phyloP scores from a whole-genome alignment of 176 grass and related monocot species.

The Eleusine indica region DNA sequence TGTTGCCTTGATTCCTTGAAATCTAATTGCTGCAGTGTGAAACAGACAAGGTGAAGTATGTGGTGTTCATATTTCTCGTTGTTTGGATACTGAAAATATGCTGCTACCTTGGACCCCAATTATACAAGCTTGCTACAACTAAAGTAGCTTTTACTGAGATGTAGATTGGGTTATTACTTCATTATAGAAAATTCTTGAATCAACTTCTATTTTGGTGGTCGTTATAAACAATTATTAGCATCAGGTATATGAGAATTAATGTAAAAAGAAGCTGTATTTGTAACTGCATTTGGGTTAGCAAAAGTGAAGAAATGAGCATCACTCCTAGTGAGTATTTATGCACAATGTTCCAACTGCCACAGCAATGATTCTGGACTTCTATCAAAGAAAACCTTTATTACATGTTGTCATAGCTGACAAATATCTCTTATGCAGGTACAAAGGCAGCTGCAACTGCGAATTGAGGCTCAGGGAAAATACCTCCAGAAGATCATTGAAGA shows the following conservation, averaged over 20 bases:
- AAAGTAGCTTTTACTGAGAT: background rate
- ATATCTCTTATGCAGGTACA: constrained; percentile 22
- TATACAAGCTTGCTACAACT: background rate
- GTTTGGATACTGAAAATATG: background rate
- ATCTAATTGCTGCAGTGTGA: background rate
- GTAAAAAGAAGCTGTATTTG: background rate
- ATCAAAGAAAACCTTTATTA: background rate
- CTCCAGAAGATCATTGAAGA: constrained; percentile 47
- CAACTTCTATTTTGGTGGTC: background rate
- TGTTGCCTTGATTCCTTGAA: constrained; percentile 11
- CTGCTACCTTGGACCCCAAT: background rate
- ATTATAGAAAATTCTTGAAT: background rate
- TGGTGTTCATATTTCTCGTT: background rate
- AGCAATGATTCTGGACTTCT: background rate
- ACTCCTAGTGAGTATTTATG: background rate
- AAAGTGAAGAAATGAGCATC: background rate
- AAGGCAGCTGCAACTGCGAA: constrained; percentile 51
- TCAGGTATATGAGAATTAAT: background rate
- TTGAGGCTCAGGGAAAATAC: constrained; percentile 67
- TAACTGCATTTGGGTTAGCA: background rate
- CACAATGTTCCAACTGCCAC: constrained; percentile 24
- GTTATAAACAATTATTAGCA: background rate
- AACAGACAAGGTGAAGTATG: background rate
- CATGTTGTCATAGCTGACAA: background rate
- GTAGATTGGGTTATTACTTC: background rate